Evolutionary conservation across 2,329 filamentous ascomycete species (phyloP).

Genomic region (Plenodomus lindquistii): DNA sequence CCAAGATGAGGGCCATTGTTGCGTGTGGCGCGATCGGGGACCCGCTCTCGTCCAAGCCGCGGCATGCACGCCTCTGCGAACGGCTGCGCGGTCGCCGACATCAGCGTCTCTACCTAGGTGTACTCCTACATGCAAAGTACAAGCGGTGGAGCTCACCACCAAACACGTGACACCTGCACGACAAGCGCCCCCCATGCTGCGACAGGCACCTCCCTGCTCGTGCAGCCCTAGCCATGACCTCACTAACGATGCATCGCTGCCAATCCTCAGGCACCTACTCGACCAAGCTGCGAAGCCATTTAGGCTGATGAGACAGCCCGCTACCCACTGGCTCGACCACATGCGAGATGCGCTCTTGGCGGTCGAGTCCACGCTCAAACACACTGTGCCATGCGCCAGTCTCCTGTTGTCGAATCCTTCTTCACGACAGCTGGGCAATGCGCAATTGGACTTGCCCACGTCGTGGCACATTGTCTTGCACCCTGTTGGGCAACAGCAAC

Average conservation of each 20-base stretch:
- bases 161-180: slow-evolving; percentile 17
- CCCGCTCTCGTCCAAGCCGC: slow-evolving; percentile 1
- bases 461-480: slow-evolving; percentile 7
- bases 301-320: slow-evolving; percentile 29
- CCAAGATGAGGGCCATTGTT: slow-evolving; percentile 19
- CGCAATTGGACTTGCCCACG: slow-evolving; percentile 3
- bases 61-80: slow-evolving; percentile 7
- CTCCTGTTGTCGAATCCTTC: background rate
- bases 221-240: slow-evolving; percentile 19
- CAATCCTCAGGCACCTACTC: slow-evolving; percentile 25
- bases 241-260: slow-evolving; percentile 17
- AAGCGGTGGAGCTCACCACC: slow-evolving; percentile 8
- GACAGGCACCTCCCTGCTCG: slow-evolving; percentile 16
- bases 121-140: no score
- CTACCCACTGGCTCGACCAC: slow-evolving; percentile 21
- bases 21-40: slow-evolving; percentile 13
- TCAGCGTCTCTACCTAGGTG: no score
- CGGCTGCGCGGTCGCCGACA: slow-evolving; percentile 7
- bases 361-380: slow-evolving; percentile 17
- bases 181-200: slow-evolving; percentile 6
- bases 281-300: slow-evolving; percentile 36
- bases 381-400: slow-evolving; percentile 6
- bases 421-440: background rate
- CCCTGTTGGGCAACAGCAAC: background rate
- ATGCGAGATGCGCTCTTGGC: slow-evolving; percentile 14